Evolutionary conservation across 108 stramenopile species (phyloP).

Genomic region (Thalassiosira profunda): DNA sequence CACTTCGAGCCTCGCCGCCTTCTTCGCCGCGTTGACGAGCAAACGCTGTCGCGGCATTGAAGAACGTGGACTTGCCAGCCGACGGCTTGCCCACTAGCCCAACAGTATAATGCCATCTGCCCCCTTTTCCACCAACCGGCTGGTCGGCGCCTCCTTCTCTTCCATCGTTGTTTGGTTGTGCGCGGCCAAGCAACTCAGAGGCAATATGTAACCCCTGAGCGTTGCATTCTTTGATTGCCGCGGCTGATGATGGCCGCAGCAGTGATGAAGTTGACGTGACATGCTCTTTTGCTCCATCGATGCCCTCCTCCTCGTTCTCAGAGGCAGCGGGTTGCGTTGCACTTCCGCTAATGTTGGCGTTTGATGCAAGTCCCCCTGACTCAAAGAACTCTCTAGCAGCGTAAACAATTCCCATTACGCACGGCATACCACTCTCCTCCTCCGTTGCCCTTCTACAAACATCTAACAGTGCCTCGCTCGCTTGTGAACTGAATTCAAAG

Average conservation of each 20-base stretch:
- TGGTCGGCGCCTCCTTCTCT: background rate
- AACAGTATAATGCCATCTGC: slow-evolving; percentile 28
- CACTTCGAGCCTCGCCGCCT: slow-evolving; percentile 17
- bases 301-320: background rate
- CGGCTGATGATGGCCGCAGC: slow-evolving; percentile 36
- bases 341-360: no score
- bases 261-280: background rate
- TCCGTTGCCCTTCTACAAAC: slow-evolving; percentile 41
- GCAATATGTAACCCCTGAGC: slow-evolving; percentile 69
- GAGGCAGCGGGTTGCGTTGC: background rate
- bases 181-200: slow-evolving; percentile 29
- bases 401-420: slow-evolving; percentile 70
- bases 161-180: slow-evolving; percentile 13
- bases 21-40: slow-evolving; percentile 68
- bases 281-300: background rate
- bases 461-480: slow-evolving; percentile 37
- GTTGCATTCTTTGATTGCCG: slow-evolving; percentile 55
- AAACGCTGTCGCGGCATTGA: slow-evolving; percentile 89
- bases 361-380: slow-evolving; percentile 16
- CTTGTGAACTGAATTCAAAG: slow-evolving; percentile 58
- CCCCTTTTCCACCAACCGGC: slow-evolving; percentile 24
- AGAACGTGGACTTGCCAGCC: slow-evolving; percentile 89
- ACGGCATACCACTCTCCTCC: slow-evolving; percentile 73
- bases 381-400: slow-evolving; percentile 81
- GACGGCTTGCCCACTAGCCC: slow-evolving; percentile 90